Evolutionary conservation across 257 asterid genomes (phyloP), one percentile per base, ranked within the genome.

Genomic region (Primulina huaijiensis): DNA sequence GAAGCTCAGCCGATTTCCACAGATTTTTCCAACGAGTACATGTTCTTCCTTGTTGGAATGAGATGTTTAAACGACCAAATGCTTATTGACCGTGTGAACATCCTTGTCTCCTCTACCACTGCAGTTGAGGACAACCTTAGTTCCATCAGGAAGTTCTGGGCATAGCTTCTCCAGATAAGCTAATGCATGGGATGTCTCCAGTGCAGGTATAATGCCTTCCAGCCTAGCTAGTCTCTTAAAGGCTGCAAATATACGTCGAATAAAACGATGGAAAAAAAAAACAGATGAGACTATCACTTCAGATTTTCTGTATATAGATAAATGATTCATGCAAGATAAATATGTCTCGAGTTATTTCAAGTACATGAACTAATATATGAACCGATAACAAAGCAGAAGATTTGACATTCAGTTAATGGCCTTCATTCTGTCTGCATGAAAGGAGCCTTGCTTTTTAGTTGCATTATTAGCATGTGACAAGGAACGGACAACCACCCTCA

Each of bases 51-150:
- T 3, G 10, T 52, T 4, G 20, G 57, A 31, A 46, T 8, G 12
- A 40, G 2, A 52, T 25, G 17, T 67, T 80, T 77, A 92, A 60
- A 92, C 75, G 55, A 83, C 69, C 46, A 92, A 71, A 75, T 84
- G 75, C 27, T 90, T 87, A 59, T 86, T 84, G 75, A 90, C 96
- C 0, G 97, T 89, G 25, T 90, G 89, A 38, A 90, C 96, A 76
- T 93, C 97, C 79, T 93, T 91, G 77, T 91, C 99, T 68, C 97
- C 99, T 74, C 99, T 87, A 38, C 98, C 96, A 58, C 98, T 91
- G 89, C 96, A 94, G 92, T 85, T 89, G 56, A 91, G 64, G 37
- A 94, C 98, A 31, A 91, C 88, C 84, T 86, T 91, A 7, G 89
- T 74, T 64, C 94, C 96, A 75, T 91, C 84, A 0, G 89, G 75